These are phyloP conservation scores for Mariannaea sp. DNA, from an alignment of 2,329 filamentous ascomycete genomes.

Conservation along the genomic window DNA sequence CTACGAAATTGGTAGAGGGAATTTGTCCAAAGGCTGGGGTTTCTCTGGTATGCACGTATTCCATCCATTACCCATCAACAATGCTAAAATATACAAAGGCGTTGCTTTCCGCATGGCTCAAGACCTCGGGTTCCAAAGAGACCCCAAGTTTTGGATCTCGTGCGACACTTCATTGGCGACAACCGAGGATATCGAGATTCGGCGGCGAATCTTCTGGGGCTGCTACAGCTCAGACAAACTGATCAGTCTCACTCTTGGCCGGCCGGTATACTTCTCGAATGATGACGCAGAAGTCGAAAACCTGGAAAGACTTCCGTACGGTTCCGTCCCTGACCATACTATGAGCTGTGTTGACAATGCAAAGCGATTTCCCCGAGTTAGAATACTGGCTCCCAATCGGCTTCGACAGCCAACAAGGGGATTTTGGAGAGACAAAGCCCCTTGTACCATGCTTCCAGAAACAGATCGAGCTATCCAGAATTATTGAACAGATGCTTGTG, in stretches of 20 bases:
- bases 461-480: no score
- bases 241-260: conserved; percentile 27
- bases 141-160: conserved; percentile 29
- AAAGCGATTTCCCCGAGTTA: no score
- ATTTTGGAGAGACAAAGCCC: no score
- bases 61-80: not conserved
- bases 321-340: no score
- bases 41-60: conserved; percentile 30
- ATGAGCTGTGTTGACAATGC: no score
- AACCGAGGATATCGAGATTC: conserved; percentile 35
- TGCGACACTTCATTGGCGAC: conserved; percentile 29
- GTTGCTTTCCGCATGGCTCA: conserved; percentile 41
- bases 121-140: conserved; percentile 38
- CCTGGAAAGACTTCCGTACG: no score
- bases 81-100: conserved; percentile 20
- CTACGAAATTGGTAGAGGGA: conserved; percentile 37
- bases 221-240: conserved; percentile 39
- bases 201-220: conserved; percentile 39
- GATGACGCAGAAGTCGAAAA: not conserved
- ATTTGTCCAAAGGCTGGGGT: conserved; percentile 37
- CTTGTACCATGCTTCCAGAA: no score
- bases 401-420: no score
- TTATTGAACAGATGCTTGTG: no score
- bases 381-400: no score
- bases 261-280: not conserved